These are phyloP conservation scores for Collariella sp. DNA, from an alignment of 495 filamentous ascomycete genomes.

Conservation along the genomic window DNA sequence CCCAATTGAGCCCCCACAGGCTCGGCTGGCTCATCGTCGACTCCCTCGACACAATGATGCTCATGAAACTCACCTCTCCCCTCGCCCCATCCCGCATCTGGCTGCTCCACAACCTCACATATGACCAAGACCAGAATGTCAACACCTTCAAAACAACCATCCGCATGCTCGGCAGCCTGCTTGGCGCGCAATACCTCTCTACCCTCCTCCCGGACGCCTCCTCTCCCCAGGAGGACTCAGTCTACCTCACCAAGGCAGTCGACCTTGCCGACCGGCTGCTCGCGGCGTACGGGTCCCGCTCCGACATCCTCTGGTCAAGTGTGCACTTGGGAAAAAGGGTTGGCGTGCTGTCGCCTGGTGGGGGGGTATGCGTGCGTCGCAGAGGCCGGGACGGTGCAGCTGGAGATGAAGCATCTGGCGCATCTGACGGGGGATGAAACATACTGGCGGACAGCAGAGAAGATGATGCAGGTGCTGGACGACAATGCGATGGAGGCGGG, in stretches of 20 bases:
- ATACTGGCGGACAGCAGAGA: slow-evolving; percentile 85
- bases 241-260: slow-evolving; percentile 90
- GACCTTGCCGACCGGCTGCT: slow-evolving; percentile 82
- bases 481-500: slow-evolving; percentile 67
- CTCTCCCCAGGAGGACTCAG: slow-evolving; percentile 63
- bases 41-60: slow-evolving; percentile 86
- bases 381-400: slow-evolving; percentile 81
- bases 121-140: slow-evolving; percentile 87
- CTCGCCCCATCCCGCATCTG: slow-evolving; percentile 80
- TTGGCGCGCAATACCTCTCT: slow-evolving; percentile 93
- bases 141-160: slow-evolving; percentile 98
- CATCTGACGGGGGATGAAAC: slow-evolving; percentile 84
- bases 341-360: slow-evolving; percentile 73
- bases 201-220: slow-evolving; percentile 60
- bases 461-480: slow-evolving; percentile 83
- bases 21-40: slow-evolving; percentile 98
- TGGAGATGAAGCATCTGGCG: slow-evolving; percentile 97
- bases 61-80: slow-evolving; percentile 91
- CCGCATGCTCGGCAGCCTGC: slow-evolving; percentile 87
- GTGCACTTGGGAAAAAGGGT: slow-evolving; percentile 69
- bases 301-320: slow-evolving; percentile 85
- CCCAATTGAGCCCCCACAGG: slow-evolving; percentile 70
- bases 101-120: slow-evolving; percentile 70
- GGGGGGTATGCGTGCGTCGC: slow-evolving; percentile 84
- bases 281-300: slow-evolving; percentile 74